Conservation (phyloP, 106 monocot genomes). For the Acanthochlamys bracteata region DNA sequence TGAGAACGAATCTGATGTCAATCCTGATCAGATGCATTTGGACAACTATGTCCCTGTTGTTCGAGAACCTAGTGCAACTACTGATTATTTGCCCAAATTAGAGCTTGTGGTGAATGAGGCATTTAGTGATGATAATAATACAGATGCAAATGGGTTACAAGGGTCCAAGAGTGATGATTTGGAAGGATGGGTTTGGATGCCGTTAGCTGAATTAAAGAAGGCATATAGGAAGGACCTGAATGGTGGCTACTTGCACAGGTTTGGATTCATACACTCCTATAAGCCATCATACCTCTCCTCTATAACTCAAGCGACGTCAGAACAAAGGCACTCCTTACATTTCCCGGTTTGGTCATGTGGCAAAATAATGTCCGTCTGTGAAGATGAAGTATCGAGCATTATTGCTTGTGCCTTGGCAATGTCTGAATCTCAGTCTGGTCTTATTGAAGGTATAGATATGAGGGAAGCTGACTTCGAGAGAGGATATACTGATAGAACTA, state of each 20-base stretch:
- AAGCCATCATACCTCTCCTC: slow-evolving; percentile 35
- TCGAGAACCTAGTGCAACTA: slow-evolving; percentile 6
- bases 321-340: slow-evolving; percentile 22
- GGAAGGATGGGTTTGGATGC: slow-evolving; percentile 61
- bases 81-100: slow-evolving; percentile 1
- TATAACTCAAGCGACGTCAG: slow-evolving; percentile 17
- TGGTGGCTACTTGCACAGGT: slow-evolving; percentile 39
- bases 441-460: slow-evolving; percentile 9
- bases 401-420: slow-evolving; percentile 64
- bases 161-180: slow-evolving; percentile 12
- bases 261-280: slow-evolving; percentile 51
- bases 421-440: slow-evolving; percentile 19
- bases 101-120: slow-evolving; percentile 5
- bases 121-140: neutral
- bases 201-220: slow-evolving; percentile 45
- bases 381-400: slow-evolving; percentile 85
- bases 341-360: slow-evolving; percentile 43
- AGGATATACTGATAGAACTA: slow-evolving; percentile 10
- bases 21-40: slow-evolving; percentile 15
- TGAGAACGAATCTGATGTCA: neutral
- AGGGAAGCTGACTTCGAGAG: slow-evolving; percentile 21
- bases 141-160: neutral
- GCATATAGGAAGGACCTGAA: slow-evolving; percentile 49
- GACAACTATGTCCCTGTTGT: slow-evolving; percentile 10
- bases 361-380: slow-evolving; percentile 47